phyloP scores from a whole-genome alignment of 345 rosid genomes.

The Heritiera fomes region DNA sequence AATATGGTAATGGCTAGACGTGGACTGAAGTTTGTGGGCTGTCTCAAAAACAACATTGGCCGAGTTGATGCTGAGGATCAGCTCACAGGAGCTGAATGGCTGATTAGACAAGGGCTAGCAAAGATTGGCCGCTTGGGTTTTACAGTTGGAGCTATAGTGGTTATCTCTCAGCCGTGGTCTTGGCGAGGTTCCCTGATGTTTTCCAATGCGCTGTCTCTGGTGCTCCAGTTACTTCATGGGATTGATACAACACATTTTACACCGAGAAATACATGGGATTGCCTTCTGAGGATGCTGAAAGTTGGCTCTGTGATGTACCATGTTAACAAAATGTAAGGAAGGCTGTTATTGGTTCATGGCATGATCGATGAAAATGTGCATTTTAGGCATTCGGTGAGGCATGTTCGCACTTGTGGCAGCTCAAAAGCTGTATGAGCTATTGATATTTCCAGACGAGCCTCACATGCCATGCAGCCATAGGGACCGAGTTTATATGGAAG shows the following conservation, averaged over 20 bases:
- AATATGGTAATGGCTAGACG: constrained; percentile 87
- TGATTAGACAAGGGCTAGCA: constrained; percentile 73
- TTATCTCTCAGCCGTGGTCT: constrained; percentile 77
- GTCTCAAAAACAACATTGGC: constrained; percentile 61
- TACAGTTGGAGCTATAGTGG: constrained; percentile 71
- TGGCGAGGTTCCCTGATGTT: constrained; percentile 65
- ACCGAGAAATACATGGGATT: constrained; percentile 89
- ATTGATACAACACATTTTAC: constrained; percentile 67
- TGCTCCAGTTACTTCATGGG: constrained; percentile 98
- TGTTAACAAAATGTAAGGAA: constrained; percentile 62
- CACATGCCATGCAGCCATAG: constrained; percentile 74
- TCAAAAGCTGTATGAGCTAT: constrained; percentile 65
- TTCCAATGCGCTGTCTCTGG: constrained; percentile 77
- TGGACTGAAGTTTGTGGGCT: constrained; percentile 80
- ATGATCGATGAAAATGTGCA: constrained; percentile 98
- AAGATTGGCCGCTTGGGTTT: constrained; percentile 62
- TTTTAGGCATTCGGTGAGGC: constrained; percentile 91
- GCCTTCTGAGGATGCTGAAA: constrained; percentile 46
- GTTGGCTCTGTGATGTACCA: constrained; percentile 80
- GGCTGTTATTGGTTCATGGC: constrained; percentile 75
- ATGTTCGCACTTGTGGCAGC: constrained; percentile 71
- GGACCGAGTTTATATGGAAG: constrained; percentile 86
- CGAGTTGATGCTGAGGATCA: constrained; percentile 76
- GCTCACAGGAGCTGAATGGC: constrained; percentile 79
- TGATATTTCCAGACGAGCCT: constrained; percentile 86